Base-by-base conservation (phyloP, 2,329 filamentous ascomycete genomes). In the Fusarium irregulare region DNA sequence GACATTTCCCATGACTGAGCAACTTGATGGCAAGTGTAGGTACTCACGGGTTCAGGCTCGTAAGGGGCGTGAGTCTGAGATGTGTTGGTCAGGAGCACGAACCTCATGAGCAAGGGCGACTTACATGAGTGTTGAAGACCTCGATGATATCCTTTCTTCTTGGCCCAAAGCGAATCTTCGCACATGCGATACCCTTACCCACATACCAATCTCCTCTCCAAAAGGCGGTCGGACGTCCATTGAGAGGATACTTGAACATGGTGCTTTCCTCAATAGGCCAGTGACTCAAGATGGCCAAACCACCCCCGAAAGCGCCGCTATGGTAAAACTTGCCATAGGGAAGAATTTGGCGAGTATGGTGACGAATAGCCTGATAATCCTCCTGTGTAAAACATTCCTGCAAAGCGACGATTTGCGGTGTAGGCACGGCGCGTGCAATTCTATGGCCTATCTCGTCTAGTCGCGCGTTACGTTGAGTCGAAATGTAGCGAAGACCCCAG, bases 181-280 rank as follows among this genome's bases (percentile, higher is more conserved):
- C 95, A 76, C 88, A 92, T 9, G 95, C 96, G 44, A 98, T 90
- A 18, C 96, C 96, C 79, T 98, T 98, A 0, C 96, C 96, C 12
- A 98, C 94, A 77, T 90, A 98, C 93, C 95, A 98, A 80, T 98
- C 95, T 13, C 96, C 96, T 64, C 95, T 87, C 82, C 92, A 98
- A 81, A 98, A 97, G 7, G 95, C 95, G 12, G 94, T 95, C 8
- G 96, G 96, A 20, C 95, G 88, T 20, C 96, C 96, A 79, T 97
- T 98, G 56, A 99, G 86, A n/a, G 93, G 89, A 78, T 98, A 99
- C 6, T 85, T 86, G 72, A 89, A 86, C 93, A 98, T 97, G 75
- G 87, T 90, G 79, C 91, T 94, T 82, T 97, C 92, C 75, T 93
- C 91, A 70, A 99, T 94, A 23, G 95, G 94, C 93, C 94, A 98